These are phyloP conservation scores for Sporopachydermia lactativora DNA, from an alignment of 805 yeast genomes.

Conservation along the genomic window DNA sequence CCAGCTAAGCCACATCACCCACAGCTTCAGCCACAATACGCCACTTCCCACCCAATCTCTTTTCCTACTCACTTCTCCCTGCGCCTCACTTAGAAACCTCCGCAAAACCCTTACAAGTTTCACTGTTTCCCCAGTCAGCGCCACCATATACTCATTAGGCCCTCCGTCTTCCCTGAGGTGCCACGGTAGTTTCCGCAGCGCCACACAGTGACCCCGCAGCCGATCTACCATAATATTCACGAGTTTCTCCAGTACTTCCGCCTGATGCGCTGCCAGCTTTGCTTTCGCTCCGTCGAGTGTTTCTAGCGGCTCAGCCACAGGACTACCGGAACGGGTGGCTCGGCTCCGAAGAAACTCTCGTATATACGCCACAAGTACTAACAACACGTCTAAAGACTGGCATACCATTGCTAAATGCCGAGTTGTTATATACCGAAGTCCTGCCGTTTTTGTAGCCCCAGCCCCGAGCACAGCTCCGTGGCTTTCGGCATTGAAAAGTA, in stretches of 20 bases:
- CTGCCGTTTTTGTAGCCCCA: constrained; percentile 64
- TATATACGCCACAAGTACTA: constrained; percentile 24
- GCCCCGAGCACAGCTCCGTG: constrained; percentile 55
- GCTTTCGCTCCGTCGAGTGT: constrained; percentile 27
- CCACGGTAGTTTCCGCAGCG: constrained; percentile 37
- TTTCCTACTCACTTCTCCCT: constrained; percentile 20
- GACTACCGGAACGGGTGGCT: constrained; percentile 16
- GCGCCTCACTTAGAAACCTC: constrained; percentile 39
- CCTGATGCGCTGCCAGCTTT: constrained; percentile 43
- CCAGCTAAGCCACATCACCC: too few species aligned
- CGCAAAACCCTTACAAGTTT: constrained; percentile 47
- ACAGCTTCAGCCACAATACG: too few species aligned
- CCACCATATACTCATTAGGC: constrained; percentile 51
- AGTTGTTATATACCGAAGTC: constrained; percentile 58
- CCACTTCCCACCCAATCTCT: too few species aligned
- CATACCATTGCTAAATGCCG: constrained; percentile 56
- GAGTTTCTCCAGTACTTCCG: constrained; percentile 46
- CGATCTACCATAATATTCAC: constrained; percentile 62
- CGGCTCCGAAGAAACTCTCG: constrained; percentile 18
- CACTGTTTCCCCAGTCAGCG: constrained; percentile 49
- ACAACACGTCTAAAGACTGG: constrained; percentile 42
- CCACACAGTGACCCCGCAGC: constrained; percentile 33
- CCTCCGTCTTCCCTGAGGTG: constrained; percentile 26
- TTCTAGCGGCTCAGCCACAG: constrained; percentile 11
- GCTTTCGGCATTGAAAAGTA: constrained; percentile 36